Percentiles rank a stretch among this genome's conserved stretches.
Conservation (phyloP, 2,329 filamentous ascomycete genomes). For the Hymenoscyphus fructigenus region DNA sequence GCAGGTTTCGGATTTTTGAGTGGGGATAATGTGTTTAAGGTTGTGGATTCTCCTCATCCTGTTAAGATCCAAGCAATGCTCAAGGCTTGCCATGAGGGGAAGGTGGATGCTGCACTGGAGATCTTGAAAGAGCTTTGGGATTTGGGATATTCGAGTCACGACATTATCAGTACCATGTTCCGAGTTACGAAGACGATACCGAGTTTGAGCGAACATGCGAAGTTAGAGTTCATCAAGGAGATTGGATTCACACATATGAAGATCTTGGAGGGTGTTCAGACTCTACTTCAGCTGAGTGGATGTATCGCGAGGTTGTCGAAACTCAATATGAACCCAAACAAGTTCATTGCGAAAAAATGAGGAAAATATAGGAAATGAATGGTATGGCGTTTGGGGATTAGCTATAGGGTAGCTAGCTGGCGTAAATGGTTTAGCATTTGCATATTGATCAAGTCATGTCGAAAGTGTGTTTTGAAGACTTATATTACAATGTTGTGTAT, state of each 20-base stretch:
- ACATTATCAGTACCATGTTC: conserved; percentile 99
- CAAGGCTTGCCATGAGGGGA: conserved; percentile 91
- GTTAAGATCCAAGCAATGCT: conserved; percentile 99
- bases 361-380: conserved; percentile 17
- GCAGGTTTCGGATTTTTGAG: conserved; percentile 97
- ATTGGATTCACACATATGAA: conserved; percentile 99
- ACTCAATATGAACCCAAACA: conserved; percentile 92
- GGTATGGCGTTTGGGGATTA: conserved; percentile 27
- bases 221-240: conserved; percentile 96
- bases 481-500: conserved; percentile 4
- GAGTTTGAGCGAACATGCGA: conserved; percentile 87
- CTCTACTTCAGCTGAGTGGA: conserved; percentile 87
- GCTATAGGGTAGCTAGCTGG: conserved; percentile 11
- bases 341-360: conserved; percentile 54
- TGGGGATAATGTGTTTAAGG: conserved; percentile 95
- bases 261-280: conserved; percentile 96
- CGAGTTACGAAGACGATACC: conserved; percentile 95
- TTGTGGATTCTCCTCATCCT: conserved; percentile 94
- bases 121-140: conserved; percentile 88
- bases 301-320: conserved; percentile 89
- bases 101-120: conserved; percentile 84
- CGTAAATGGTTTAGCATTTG: conserved; percentile 17
- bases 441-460: conserved; percentile 6
- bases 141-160: conserved; percentile 95
- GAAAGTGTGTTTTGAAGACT: background rate